Percentiles rank a stretch among this genome's conserved stretches.
These are phyloP conservation scores for Amanita subjunquillea DNA, from an alignment of 768 basidiomycete genomes.

Conservation along the genomic window DNA sequence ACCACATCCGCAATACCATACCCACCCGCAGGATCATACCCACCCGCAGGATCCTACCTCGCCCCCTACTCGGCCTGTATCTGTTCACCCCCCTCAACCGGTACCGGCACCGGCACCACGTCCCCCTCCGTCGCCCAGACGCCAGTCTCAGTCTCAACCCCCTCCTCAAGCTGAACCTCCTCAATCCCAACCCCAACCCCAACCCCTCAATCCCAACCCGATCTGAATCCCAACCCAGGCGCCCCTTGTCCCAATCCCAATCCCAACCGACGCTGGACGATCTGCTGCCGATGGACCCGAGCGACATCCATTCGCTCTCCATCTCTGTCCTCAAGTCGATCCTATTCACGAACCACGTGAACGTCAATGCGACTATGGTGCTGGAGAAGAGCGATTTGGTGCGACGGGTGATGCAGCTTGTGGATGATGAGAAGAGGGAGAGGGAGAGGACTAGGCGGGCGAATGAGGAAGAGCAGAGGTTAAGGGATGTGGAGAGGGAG, in stretches of 20 bases:
- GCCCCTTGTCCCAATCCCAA: slow-evolving; percentile 1
- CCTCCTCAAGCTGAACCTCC: neutral
- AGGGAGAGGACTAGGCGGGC: slow-evolving; percentile 35
- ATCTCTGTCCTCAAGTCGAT: slow-evolving; percentile 70
- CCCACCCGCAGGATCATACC: neutral
- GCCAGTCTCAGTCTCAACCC: neutral
- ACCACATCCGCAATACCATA: neutral
- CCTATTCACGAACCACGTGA: slow-evolving; percentile 75
- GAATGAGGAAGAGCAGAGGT: slow-evolving; percentile 31
- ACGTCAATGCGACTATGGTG: slow-evolving; percentile 44
- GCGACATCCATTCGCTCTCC: slow-evolving; percentile 48
- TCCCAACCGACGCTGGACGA: slow-evolving; percentile 49
- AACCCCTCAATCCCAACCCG: slow-evolving; percentile 2
- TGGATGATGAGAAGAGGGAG: slow-evolving; percentile 54
- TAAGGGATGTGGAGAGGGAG: too few relatives aligned
- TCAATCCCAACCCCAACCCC: slow-evolving; percentile 3
- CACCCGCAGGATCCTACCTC: neutral
- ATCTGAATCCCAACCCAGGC: neutral
- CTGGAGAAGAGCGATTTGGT: slow-evolving; percentile 89
- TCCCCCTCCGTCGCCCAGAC: too few relatives aligned
- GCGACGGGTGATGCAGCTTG: slow-evolving; percentile 47
- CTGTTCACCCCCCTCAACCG: too few relatives aligned
- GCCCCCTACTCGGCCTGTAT: too few relatives aligned
- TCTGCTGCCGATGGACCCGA: slow-evolving; percentile 51
- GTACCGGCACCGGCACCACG: too few relatives aligned